Conservation (phyloP, 108 stramenopile genomes). For the Discostella pseudostelligera region DNA sequence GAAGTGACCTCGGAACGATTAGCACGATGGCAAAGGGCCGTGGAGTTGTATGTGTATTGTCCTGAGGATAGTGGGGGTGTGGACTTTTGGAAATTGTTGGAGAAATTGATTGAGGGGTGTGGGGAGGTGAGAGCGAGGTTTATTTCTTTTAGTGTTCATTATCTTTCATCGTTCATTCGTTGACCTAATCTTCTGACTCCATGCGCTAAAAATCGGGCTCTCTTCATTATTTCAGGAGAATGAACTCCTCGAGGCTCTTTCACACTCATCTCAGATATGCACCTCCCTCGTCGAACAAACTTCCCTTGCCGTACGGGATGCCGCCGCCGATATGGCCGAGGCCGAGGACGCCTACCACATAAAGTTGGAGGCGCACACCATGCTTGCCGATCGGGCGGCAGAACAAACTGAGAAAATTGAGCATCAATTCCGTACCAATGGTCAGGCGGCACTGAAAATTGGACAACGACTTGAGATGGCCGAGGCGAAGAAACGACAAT, state of each 20-base stretch:
- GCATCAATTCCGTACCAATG: conserved; percentile 76
- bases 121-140: conserved; percentile 45
- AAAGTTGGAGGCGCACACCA: conserved; percentile 73
- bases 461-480: conserved; percentile 82
- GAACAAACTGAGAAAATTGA: conserved; percentile 70
- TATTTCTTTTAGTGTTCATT: background rate
- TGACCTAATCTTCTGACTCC: too few relatives aligned
- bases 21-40: conserved; percentile 71
- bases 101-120: conserved; percentile 65
- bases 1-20: conserved; percentile 61
- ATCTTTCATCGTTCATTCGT: background rate
- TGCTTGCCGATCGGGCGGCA: conserved; percentile 63
- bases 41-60: conserved; percentile 77
- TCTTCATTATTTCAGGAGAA: conserved; percentile 78
- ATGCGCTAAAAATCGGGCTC: too few relatives aligned
- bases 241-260: conserved; percentile 65
- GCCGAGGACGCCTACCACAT: conserved; percentile 73
- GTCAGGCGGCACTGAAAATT: conserved; percentile 77
- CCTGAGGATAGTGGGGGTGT: conserved; percentile 51
- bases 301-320: conserved; percentile 57
- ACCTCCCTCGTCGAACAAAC: conserved; percentile 63
- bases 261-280: conserved; percentile 68
- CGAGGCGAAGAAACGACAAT: conserved; percentile 76
- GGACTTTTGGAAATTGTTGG: conserved; percentile 60
- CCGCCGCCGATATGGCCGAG: conserved; percentile 59